These are phyloP conservation scores for Leccinum truebloodii DNA, from an alignment of 768 basidiomycete species.

Conservation along the genomic window DNA sequence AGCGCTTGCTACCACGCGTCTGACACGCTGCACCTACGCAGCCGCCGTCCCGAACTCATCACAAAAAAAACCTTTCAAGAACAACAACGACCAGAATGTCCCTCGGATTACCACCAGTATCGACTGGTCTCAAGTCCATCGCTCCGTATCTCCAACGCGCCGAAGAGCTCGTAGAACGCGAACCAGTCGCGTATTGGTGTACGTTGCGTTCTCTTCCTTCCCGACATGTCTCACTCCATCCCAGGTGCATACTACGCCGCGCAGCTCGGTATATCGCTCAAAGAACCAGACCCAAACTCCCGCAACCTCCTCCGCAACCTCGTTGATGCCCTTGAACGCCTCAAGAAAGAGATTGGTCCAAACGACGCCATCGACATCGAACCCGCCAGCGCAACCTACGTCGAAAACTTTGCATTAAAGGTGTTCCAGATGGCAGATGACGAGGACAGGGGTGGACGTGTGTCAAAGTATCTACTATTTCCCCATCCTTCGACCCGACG, in stretches of 20 bases:
- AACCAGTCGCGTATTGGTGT: slow-evolving; percentile 97
- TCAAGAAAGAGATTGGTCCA: slow-evolving; percentile 73
- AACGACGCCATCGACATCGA: slow-evolving; percentile 86
- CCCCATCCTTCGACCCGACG: not conserved
- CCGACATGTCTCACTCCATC: slow-evolving; percentile 1
- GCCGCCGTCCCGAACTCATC: not conserved
- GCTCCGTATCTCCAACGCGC: slow-evolving; percentile 87
- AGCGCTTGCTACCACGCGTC: slow-evolving; percentile 11
- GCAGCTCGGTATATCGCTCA: slow-evolving; percentile 78
- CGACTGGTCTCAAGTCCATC: slow-evolving; percentile 64
- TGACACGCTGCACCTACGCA: slow-evolving; percentile 5
- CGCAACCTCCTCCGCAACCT: slow-evolving; percentile 71
- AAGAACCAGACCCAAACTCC: slow-evolving; percentile 62
- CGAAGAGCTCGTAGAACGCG: slow-evolving; percentile 77
- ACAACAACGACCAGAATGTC: slow-evolving; percentile 23
- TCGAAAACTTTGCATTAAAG: slow-evolving; percentile 92
- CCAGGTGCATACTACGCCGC: slow-evolving; percentile 90
- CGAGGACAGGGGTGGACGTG: slow-evolving; percentile 79
- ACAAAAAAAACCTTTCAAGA: not conserved
- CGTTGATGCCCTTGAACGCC: slow-evolving; percentile 73
- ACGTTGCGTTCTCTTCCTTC: slow-evolving; percentile 32
- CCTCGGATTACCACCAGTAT: slow-evolving; percentile 60
- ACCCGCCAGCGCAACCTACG: slow-evolving; percentile 79
- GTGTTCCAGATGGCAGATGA: slow-evolving; percentile 91
- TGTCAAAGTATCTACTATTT: slow-evolving; percentile 59